A percentile compares a stretch with the other conserved stretches of the same genome.
phyloP scores from a whole-genome alignment of 2,329 filamentous ascomycete species.

The Nigrospora sphaerica region DNA sequence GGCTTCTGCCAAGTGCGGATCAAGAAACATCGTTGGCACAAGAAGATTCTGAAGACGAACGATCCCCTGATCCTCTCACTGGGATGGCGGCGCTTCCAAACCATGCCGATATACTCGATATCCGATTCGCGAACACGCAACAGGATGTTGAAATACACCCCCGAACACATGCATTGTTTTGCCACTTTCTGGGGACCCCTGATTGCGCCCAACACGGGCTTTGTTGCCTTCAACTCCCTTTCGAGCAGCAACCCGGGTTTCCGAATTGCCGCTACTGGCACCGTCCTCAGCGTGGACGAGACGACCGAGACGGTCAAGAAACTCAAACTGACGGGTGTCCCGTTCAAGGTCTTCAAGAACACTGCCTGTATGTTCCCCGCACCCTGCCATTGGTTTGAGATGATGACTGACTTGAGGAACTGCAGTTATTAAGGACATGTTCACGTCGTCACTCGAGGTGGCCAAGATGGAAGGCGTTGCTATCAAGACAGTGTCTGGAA shows the following conservation, averaged over 20 bases:
- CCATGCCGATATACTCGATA: conserved; percentile 87
- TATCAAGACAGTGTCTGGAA: conserved; percentile 91
- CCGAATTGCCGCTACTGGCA: conserved; percentile 88
- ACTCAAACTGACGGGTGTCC: conserved; percentile 87
- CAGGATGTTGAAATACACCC: conserved; percentile 97
- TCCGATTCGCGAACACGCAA: conserved; percentile 90
- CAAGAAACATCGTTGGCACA: conserved; percentile 97
- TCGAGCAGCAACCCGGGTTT: conserved; percentile 81
- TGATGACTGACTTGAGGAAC: background rate
- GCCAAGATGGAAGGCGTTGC: conserved; percentile 93
- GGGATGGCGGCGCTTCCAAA: conserved; percentile 93
- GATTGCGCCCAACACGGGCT: conserved; percentile 91
- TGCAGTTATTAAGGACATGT: conserved; percentile 88
- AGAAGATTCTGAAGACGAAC: conserved; percentile 97
- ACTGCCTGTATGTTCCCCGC: conserved; percentile 54
- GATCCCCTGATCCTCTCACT: conserved; percentile 96
- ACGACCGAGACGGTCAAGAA: conserved; percentile 98
- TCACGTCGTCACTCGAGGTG: conserved; percentile 84
- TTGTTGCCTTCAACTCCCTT: conserved; percentile 88
- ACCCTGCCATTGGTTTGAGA: background rate
- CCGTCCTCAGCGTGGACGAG: conserved; percentile 90
- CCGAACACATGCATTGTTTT: conserved; percentile 99
- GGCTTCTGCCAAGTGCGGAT: conserved; percentile 93
- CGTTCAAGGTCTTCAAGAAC: conserved; percentile 99
- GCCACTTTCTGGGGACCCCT: conserved; percentile 92